Evolutionary conservation across 805 yeast genomes (phyloP), one percentile per base, ranked within the genome.

Genomic region (Cyberlindnera veronae): DNA sequence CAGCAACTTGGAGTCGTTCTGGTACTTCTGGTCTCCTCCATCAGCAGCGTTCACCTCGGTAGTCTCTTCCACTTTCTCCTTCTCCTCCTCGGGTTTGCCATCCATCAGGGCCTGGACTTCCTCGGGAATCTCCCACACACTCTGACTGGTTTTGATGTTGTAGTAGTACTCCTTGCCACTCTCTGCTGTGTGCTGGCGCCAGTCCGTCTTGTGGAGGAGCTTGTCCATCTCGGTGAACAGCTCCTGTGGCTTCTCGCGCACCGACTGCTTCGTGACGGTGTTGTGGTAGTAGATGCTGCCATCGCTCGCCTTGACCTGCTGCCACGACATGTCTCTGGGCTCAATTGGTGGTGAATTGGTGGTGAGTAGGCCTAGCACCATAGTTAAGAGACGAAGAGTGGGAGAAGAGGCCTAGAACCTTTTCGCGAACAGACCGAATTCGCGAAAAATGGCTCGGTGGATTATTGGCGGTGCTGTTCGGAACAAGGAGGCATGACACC

Each of bases 111-210:
- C 46, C 23, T 58, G 57, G 6, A 76, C 67, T 23, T 71, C 80
- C 1, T 57, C 67, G 0, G 96, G 96, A n/a, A 76, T 61, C 15
- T 80, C 84, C 96, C 96, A 90, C 0, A 81, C 79, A 15, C 93
- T 81, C 52, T 79, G 79, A 6, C 77, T 72, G 0, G 91, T 76
- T 20, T 61, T 61, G 12, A 69, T 65, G 54, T 84, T 84, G 61
- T 81, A 81, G 66, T 84, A 89, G 60, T 88, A 88, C 15, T 68
- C 66, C 38, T 64, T 65, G 3, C 90, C 89, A 6, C 74, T 80
- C 11, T 73, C 73, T 0, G 81, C 68, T 2, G 60, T 55, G 23
- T 62, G 69, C 44, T 69, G 68, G 24, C 62, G 63, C 86, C 86
- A 82, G 14, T 74, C 76, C 1, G 81, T 70, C 16, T 65, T 63